Evolutionary conservation across 352 stramenopile species (phyloP).

Genomic region (Phytophthora ohioensis): DNA sequence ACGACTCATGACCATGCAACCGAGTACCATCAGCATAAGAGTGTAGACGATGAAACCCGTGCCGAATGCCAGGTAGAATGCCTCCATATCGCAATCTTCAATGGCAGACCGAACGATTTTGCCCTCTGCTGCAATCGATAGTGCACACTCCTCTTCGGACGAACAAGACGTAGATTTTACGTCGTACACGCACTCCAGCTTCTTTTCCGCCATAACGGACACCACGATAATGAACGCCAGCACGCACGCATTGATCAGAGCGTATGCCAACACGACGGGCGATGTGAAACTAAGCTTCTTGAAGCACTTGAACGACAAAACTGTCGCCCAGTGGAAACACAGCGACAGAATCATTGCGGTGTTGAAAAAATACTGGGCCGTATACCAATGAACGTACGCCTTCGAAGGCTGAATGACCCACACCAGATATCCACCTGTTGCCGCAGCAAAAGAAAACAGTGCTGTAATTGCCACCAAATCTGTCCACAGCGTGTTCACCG

Average conservation of each 20-base stretch:
- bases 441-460: conserved; percentile 86
- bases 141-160: conserved; percentile 60
- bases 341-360: conserved; percentile 88
- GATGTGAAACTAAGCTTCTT: conserved; percentile 89
- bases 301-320: conserved; percentile 88
- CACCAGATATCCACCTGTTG: conserved; percentile 79
- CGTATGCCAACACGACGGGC: conserved; percentile 76
- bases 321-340: conserved; percentile 89
- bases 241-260: conserved; percentile 71
- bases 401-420: conserved; percentile 88
- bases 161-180: conserved; percentile 62
- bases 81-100: conserved; percentile 78
- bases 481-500: conserved; percentile 85
- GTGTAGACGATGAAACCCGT: conserved; percentile 87
- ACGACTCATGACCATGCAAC: conserved; percentile 89
- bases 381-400: conserved; percentile 87
- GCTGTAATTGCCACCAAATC: conserved; percentile 87
- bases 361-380: conserved; percentile 90
- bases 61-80: conserved; percentile 82
- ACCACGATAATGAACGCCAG: conserved; percentile 74
- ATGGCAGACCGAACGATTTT: conserved; percentile 76
- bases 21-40: conserved; percentile 85
- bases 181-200: conserved; percentile 83
- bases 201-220: conserved; percentile 55
- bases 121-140: conserved; percentile 71